Percentiles rank a stretch among this genome's conserved stretches.
These are phyloP conservation scores for Mycena citricolor DNA, from an alignment of 1,284 basidiomycete species.

Conservation along the genomic window DNA sequence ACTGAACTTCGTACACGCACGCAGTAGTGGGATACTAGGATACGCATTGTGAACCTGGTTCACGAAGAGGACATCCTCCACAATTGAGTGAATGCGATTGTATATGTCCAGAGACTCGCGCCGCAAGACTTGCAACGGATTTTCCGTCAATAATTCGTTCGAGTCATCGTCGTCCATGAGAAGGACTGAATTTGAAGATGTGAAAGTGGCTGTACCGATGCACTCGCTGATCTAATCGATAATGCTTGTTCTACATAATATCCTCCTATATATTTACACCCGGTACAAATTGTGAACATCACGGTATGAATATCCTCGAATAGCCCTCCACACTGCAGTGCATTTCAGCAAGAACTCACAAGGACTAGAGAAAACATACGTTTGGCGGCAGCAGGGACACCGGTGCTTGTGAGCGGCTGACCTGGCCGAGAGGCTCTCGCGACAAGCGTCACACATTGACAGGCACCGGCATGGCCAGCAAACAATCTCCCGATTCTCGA, in stretches of 20 bases:
- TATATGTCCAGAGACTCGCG: slow-evolving; percentile 75
- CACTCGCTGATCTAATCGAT: too few relatives aligned
- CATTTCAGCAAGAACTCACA: slow-evolving; percentile 4
- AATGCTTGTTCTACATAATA: too few relatives aligned
- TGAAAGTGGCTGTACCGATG: too few relatives aligned
- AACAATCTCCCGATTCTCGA: slow-evolving; percentile 66
- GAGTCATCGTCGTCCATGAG: too few relatives aligned
- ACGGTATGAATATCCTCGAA: slow-evolving; percentile 68
- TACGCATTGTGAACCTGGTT: slow-evolving; percentile 56
- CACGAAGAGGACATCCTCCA: slow-evolving; percentile 76
- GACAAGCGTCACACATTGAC: slow-evolving; percentile 70
- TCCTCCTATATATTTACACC: too few relatives aligned
- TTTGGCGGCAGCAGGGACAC: slow-evolving; percentile 72
- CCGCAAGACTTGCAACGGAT: slow-evolving; percentile 47
- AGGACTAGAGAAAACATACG: slow-evolving; percentile 38
- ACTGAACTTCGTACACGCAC: slow-evolving; percentile 44
- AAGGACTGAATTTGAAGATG: too few relatives aligned
- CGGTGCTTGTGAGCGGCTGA: slow-evolving; percentile 63
- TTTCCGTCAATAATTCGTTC: too few relatives aligned
- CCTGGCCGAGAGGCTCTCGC: slow-evolving; percentile 65
- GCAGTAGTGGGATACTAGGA: slow-evolving; percentile 58
- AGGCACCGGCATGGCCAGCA: slow-evolving; percentile 82
- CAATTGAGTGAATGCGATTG: slow-evolving; percentile 85
- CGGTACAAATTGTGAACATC: too few relatives aligned
- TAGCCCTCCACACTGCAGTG: slow-evolving; percentile 64